These are phyloP conservation scores for Drosera capensis DNA, from an alignment of 148 eudicot genomes.

Conservation along the genomic window DNA sequence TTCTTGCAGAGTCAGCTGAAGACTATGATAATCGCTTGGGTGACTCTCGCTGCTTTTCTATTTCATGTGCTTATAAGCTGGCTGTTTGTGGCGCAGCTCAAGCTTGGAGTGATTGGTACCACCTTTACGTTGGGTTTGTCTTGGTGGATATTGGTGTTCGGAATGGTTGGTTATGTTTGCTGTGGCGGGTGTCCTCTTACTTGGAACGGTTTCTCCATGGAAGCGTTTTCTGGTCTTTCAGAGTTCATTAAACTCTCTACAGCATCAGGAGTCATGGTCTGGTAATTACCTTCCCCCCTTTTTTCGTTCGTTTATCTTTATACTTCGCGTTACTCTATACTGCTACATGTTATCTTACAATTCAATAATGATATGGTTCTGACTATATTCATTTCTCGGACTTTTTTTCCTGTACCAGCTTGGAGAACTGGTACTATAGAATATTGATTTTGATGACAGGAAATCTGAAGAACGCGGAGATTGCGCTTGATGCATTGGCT, in stretches of 20 bases:
- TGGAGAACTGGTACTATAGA: constrained; percentile 61
- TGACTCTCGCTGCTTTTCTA: constrained; percentile 14
- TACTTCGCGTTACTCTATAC: no score
- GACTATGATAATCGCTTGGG: constrained; percentile 26
- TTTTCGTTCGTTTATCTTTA: no score
- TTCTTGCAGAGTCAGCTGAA: constrained; percentile 43
- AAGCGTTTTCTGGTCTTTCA: constrained; percentile 42
- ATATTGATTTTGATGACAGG: constrained; percentile 42
- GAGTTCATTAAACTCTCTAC: constrained; percentile 34
- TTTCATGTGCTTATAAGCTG: constrained; percentile 27
- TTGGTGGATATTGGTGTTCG: constrained; percentile 36
- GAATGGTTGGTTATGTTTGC: constrained; percentile 19
- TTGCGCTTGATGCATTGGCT: constrained; percentile 46
- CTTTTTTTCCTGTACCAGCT: no score
- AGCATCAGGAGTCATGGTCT: constrained; percentile 45
- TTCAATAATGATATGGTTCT: no score
- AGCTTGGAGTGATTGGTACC: constrained; percentile 22
- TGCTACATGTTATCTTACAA: no score
- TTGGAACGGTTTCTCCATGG: constrained; percentile 39
- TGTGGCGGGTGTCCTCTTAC: constrained; percentile 34
- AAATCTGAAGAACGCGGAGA: constrained; percentile 40
- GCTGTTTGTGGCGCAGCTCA: constrained; percentile 18
- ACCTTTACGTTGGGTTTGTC: constrained; percentile 21
- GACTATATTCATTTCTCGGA: no score
- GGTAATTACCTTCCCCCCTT: constrained; percentile 19